These are phyloP conservation scores for Keqinozyma sinolaborantium DNA, from an alignment of 1,139 yeast genomes.

Conservation along the genomic window DNA sequence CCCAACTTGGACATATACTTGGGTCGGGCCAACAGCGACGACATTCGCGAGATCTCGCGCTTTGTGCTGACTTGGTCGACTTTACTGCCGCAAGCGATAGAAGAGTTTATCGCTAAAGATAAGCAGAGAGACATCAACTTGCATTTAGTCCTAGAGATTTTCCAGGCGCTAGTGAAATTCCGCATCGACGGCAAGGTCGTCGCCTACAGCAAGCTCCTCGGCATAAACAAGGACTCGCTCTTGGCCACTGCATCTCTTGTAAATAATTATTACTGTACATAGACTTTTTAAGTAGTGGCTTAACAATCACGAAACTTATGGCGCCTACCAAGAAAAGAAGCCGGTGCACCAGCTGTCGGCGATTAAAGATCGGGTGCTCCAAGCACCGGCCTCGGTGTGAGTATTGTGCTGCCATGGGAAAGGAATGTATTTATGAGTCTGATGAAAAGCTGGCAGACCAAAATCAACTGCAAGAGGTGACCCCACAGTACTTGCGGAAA, in stretches of 20 bases:
- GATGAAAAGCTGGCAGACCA: too few relatives aligned
- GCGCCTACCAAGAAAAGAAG: slow-evolving; percentile 9
- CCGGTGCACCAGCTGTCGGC: slow-evolving; percentile 31
- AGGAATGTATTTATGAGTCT: slow-evolving; percentile 26
- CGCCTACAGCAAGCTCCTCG: not conserved
- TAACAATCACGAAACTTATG: too few relatives aligned
- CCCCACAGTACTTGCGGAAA: not conserved
- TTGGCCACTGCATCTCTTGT: not conserved
- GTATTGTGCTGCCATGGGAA: slow-evolving; percentile 30
- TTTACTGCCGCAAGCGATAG: not conserved
- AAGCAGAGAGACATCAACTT: not conserved
- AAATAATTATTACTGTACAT: not conserved
- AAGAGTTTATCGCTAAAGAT: not conserved
- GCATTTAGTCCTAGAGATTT: not conserved
- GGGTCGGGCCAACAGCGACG: slow-evolving; percentile 2
- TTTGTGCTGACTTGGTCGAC: not conserved
- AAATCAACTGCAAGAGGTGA: too few relatives aligned
- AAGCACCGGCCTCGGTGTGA: slow-evolving; percentile 36
- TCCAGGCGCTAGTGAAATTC: not conserved
- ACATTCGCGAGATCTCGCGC: not conserved
- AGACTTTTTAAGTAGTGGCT: too few relatives aligned
- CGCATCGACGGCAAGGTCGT: slow-evolving; percentile 1
- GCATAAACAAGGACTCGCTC: not conserved
- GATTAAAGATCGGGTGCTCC: slow-evolving; percentile 29
- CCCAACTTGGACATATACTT: slow-evolving; percentile 35